These are phyloP conservation scores for Macadamia integrifolia DNA, from an alignment of 164 flowering plant genomes.

Conservation along the genomic window DNA sequence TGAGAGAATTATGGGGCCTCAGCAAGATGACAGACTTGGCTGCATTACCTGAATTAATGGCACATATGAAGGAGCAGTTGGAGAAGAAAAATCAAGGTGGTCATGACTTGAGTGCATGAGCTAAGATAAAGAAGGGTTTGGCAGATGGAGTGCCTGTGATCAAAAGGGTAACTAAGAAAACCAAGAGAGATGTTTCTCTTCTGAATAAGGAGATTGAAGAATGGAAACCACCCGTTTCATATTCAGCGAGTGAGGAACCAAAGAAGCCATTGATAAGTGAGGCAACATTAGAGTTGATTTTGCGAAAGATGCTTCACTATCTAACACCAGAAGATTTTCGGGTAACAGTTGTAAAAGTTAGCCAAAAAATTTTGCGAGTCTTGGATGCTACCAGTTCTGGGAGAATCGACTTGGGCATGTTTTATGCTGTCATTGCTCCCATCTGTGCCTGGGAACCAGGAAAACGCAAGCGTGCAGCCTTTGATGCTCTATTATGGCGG, in stretches of 20 bases:
- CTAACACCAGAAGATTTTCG: conserved; percentile 89
- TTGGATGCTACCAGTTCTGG: conserved; percentile 75
- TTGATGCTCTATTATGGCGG: conserved; percentile 85
- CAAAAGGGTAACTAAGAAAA: conserved; percentile 58
- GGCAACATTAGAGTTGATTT: conserved; percentile 70
- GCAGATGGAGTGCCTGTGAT: conserved; percentile 52
- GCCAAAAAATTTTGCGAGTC: conserved; percentile 65
- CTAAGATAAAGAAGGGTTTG: conserved; percentile 30
- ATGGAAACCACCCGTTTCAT: conserved; percentile 71
- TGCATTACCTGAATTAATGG: conserved; percentile 84
- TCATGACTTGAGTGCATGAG: too few relatives aligned
- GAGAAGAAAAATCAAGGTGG: conserved; percentile 68
- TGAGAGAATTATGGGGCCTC: conserved; percentile 78
- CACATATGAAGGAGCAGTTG: conserved; percentile 87
- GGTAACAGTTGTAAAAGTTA: conserved; percentile 84
- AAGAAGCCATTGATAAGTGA: conserved; percentile 85
- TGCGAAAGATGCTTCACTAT: conserved; percentile 59
- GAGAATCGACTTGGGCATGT: conserved; percentile 87
- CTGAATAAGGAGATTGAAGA: conserved; percentile 76
- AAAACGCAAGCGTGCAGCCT: conserved; percentile 67
- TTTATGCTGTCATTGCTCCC: conserved; percentile 84
- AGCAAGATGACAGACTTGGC: conserved; percentile 96
- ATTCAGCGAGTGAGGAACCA: conserved; percentile 79
- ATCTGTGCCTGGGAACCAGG: conserved; percentile 69
- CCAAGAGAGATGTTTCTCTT: conserved; percentile 59